A percentile compares a stretch with the other conserved stretches of the same genome.
Evolutionary conservation across 441 rosid genomes (phyloP).

Genomic region (Mallotus repandus): DNA sequence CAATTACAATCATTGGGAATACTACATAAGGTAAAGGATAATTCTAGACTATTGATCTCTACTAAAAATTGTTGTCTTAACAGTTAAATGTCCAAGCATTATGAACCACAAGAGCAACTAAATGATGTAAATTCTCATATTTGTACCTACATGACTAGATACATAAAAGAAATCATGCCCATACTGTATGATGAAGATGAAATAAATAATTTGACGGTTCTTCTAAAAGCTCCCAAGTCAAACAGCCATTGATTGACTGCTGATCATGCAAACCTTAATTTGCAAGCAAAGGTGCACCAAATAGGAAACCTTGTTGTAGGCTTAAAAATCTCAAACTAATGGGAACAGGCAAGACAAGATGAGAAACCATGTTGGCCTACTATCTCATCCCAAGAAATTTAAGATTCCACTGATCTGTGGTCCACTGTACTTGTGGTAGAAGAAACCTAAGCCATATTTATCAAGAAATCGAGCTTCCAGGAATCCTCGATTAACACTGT

Average conservation of each 20-base stretch:
- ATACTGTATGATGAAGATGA: not conserved
- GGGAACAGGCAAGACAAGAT: no score
- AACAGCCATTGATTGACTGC: not conserved
- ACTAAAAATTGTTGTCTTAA: not conserved
- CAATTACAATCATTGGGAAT: not conserved
- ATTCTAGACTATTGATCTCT: not conserved
- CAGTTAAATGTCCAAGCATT: not conserved
- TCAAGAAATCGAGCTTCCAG: no score
- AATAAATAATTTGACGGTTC: not conserved
- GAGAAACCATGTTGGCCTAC: not conserved
- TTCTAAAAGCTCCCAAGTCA: not conserved
- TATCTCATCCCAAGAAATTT: not conserved
- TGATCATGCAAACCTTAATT: not conserved
- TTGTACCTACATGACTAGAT: not conserved
- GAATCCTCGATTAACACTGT: no score
- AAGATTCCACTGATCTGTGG: no score
- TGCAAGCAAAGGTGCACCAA: not conserved
- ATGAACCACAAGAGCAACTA: not conserved
- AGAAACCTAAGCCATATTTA: not conserved
- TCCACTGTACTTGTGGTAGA: not conserved
- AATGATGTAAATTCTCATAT: no score
- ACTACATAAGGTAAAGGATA: not conserved
- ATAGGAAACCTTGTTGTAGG: not conserved
- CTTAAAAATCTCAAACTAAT: no score
- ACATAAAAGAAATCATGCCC: not conserved